These are phyloP conservation scores for Lasiodiplodia sp. DNA, from an alignment of 2,329 filamentous ascomycete genomes.

Conservation along the genomic window DNA sequence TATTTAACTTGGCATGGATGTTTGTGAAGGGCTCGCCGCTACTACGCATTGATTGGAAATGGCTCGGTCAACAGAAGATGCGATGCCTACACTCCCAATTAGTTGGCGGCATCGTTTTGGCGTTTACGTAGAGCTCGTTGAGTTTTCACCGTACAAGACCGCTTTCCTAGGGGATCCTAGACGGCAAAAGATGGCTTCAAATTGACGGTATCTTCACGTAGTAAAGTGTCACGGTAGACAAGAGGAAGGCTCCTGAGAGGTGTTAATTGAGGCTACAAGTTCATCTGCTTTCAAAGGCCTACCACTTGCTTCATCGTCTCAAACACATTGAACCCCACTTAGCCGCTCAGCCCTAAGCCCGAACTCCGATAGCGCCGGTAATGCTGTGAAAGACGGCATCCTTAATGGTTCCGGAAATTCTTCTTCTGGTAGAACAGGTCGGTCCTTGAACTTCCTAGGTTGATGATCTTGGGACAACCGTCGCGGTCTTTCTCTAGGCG, in stretches of 20 bases:
- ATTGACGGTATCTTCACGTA: too few relatives aligned
- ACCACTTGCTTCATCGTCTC: neutral
- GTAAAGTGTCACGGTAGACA: neutral
- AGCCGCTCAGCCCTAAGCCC: neutral
- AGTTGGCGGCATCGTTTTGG: too few relatives aligned
- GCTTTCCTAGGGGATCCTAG: too few relatives aligned
- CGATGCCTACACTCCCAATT: too few relatives aligned
- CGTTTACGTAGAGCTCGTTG: too few relatives aligned
- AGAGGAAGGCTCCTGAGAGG: neutral
- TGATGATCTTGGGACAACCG: constrained; percentile 99
- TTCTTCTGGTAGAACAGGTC: constrained; percentile 86
- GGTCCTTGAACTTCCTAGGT: constrained; percentile 92
- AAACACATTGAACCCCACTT: neutral
- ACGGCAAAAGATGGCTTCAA: too few relatives aligned
- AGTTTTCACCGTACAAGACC: too few relatives aligned
- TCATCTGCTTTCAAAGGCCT: constrained; percentile 12
- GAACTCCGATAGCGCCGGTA: constrained; percentile 11
- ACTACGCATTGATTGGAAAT: too few relatives aligned
- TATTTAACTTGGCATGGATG: too few relatives aligned
- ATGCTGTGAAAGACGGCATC: neutral
- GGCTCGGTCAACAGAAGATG: too few relatives aligned
- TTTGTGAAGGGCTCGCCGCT: too few relatives aligned
- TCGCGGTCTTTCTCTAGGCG: constrained; percentile 95
- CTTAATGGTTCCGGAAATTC: constrained; percentile 67
- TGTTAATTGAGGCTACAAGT: neutral